phyloP scores from a whole-genome alignment of 2,329 filamentous ascomycete genomes.

The Colletotrichum sp. region DNA sequence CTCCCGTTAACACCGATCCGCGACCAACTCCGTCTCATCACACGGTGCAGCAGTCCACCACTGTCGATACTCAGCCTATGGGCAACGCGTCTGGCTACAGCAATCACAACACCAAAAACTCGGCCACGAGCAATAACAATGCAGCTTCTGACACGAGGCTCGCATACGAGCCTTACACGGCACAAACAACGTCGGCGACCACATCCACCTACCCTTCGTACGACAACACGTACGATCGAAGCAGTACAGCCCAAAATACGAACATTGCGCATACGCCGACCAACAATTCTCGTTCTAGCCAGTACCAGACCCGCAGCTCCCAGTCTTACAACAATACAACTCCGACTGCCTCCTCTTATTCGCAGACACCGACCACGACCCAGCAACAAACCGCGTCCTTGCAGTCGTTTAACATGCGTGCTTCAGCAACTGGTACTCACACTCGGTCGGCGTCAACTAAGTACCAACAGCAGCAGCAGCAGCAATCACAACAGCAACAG shows the following conservation, averaged over 20 bases:
- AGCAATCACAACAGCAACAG: constrained; percentile 3
- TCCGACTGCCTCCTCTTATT: background rate
- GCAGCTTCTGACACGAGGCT: background rate
- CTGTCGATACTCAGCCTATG: constrained; percentile 24
- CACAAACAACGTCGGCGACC: constrained; percentile 10
- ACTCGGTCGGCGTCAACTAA: background rate
- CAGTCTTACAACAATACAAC: background rate
- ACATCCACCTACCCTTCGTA: constrained; percentile 25
- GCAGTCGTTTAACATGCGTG: constrained; percentile 27
- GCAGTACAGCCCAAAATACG: constrained; percentile 24
- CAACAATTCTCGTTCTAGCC: constrained; percentile 24
- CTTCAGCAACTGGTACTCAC: background rate
- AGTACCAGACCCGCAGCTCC: background rate
- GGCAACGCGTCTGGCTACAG: constrained; percentile 23
- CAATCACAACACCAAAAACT: constrained; percentile 25
- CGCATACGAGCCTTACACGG: constrained; percentile 19
- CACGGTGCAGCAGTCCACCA: constrained; percentile 37
- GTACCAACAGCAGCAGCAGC: constrained; percentile 2
- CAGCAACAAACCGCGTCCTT: constrained; percentile 29
- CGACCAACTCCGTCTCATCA: constrained; percentile 26
- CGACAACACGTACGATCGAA: constrained; percentile 32
- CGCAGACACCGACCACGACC: constrained; percentile 21
- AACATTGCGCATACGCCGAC: constrained; percentile 12
- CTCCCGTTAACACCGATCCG: constrained; percentile 28
- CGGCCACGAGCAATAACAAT: background rate